Conservation (phyloP, 73 alveolate genomes). For the Urostyla sp. region DNA sequence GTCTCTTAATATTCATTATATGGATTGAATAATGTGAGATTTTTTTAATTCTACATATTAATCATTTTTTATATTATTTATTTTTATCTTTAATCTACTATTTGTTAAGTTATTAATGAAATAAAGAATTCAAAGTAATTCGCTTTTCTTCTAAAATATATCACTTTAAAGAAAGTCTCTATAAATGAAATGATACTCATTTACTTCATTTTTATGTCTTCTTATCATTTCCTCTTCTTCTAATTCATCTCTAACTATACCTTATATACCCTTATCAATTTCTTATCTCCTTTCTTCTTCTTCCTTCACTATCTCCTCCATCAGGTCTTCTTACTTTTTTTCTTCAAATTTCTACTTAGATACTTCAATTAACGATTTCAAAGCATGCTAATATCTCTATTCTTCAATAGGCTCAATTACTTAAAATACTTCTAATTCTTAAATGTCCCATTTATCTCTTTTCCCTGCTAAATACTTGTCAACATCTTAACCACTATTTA, state of each 20-base stretch:
- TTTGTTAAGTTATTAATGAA: too few species aligned
- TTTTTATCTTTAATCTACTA: too few species aligned
- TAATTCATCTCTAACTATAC: conserved; percentile 4
- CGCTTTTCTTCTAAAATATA: conserved; percentile 23
- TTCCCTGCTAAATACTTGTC: conserved; percentile 65
- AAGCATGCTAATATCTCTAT: not conserved
- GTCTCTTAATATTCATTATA: too few species aligned
- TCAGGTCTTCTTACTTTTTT: conserved; percentile 2
- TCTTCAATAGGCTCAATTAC: conserved; percentile 6
- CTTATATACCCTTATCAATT: not conserved
- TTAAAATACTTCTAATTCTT: conserved; percentile 37
- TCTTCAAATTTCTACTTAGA: conserved; percentile 19
- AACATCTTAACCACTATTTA: conserved; percentile 46
- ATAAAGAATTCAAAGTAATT: conserved; percentile 21
- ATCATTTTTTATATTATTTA: too few species aligned
- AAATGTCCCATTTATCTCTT: conserved; percentile 63
- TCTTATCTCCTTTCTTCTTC: not conserved
- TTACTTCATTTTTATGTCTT: conserved; percentile 43
- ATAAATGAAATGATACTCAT: conserved; percentile 49
- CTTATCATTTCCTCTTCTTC: conserved; percentile 43
- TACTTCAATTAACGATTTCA: conserved; percentile 5
- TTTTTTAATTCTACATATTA: too few species aligned
- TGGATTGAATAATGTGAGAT: too few species aligned
- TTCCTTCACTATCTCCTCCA: conserved; percentile 18
- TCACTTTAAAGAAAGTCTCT: conserved; percentile 54